These are phyloP conservation scores for Penstemon davidsonii DNA, from an alignment of 257 asterid genomes.

Conservation along the genomic window DNA sequence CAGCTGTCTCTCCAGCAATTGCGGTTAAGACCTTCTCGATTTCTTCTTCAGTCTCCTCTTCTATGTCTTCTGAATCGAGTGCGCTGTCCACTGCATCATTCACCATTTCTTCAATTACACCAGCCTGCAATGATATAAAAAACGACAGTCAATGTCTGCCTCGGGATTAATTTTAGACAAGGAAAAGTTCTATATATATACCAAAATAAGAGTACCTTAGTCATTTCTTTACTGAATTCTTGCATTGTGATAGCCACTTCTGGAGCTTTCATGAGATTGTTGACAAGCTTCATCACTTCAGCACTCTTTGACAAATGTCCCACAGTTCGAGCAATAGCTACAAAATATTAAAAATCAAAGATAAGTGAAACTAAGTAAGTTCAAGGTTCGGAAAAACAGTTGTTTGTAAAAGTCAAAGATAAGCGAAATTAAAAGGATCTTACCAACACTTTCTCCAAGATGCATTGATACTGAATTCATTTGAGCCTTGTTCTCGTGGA, in stretches of 20 bases:
- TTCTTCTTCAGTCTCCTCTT: constrained; percentile 97
- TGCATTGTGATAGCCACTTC: constrained; percentile 87
- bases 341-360: constrained; percentile 15
- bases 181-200: neutral
- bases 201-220: constrained; percentile 57
- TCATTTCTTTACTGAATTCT: constrained; percentile 92
- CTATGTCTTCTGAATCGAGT: constrained; percentile 93
- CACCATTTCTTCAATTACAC: constrained; percentile 89
- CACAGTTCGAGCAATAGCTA: constrained; percentile 92
- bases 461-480: constrained; percentile 95
- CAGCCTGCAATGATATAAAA: constrained; percentile 57
- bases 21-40: constrained; percentile 85
- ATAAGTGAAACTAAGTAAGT: neutral
- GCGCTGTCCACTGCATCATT: constrained; percentile 79
- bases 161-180: neutral
- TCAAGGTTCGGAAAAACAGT: neutral
- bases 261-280: constrained; percentile 97
- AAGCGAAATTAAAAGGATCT: constrained; percentile 14
- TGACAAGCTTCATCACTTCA: constrained; percentile 95
- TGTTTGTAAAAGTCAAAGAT: constrained; percentile 5
- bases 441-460: constrained; percentile 98
- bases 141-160: constrained; percentile 3
- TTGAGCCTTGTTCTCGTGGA: constrained; percentile 92
- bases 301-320: constrained; percentile 97
- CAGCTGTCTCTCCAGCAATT: constrained; percentile 95